Conservation (phyloP, 768 basidiomycete genomes). For the Ramaria rubella region DNA sequence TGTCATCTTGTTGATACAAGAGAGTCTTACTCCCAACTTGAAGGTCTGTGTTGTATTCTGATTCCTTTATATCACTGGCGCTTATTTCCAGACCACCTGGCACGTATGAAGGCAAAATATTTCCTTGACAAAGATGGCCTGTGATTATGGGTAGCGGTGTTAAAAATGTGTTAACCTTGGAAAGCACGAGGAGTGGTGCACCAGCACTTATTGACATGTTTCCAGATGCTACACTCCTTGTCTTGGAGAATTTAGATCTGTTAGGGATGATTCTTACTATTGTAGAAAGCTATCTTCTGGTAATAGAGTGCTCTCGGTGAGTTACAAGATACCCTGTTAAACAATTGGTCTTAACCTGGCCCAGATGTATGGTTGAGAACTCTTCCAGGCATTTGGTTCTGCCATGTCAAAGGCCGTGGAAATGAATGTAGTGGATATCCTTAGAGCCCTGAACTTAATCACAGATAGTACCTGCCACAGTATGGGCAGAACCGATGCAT, state of each 20-base stretch:
- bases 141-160: constrained; percentile 63
- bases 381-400: constrained; percentile 51
- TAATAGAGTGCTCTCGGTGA: constrained; percentile 53
- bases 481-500: constrained; percentile 74
- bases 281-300: constrained; percentile 74
- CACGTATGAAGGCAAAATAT: constrained; percentile 42
- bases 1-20: constrained; percentile 57
- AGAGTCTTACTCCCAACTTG: constrained; percentile 55
- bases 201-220: constrained; percentile 58
- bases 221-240: constrained; percentile 51
- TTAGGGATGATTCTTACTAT: constrained; percentile 61
- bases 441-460: constrained; percentile 56
- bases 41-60: constrained; percentile 28
- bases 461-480: constrained; percentile 52
- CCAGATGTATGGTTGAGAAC: constrained; percentile 47
- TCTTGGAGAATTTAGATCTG: constrained; percentile 66
- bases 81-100: constrained; percentile 14
- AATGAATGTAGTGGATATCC: constrained; percentile 57
- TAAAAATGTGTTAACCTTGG: constrained; percentile 55
- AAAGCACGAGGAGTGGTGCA: constrained; percentile 36
- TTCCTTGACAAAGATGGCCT: constrained; percentile 77
- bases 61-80: constrained; percentile 14
- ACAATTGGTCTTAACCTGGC: not conserved
- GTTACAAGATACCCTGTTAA: constrained; percentile 11
- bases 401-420: constrained; percentile 44